Base-by-base conservation (phyloP, 140 eudicot species). In the Bidens hawaiensis region DNA sequence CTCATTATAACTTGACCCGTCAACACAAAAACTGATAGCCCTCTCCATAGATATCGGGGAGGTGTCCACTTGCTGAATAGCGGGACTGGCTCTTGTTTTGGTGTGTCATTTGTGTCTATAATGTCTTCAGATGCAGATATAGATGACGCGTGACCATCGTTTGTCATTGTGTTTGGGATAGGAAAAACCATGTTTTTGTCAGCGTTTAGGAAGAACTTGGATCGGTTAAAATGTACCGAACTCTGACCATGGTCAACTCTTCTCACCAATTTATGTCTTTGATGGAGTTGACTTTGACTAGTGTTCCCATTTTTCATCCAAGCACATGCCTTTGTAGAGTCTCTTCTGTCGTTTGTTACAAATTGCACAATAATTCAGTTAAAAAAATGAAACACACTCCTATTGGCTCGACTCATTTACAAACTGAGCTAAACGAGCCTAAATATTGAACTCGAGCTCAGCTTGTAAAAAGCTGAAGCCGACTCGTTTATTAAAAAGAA, bases 11-110 rank as follows among this genome's bases (percentile, higher is more conserved):
- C 99, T 27, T 93, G 96, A 1, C 99, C 99, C 5, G 99, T 79
- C 47, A 88, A 68, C n/a, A 93, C 73, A 53, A 93, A 74, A 16
- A 76, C 84, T 0, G 96, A 80, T 60, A 93, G 52, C 46, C 93
- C 96, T 74, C 96, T 72, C 99, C 96, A 88, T 42, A 93, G 69
- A 75, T 75, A 75, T 60, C 63, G 45, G 2, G 99, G 96, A 34
- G 99, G 99, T 62, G 96, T 69, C 99, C 99, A 93, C 54, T 73
- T 81, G 70, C 79, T 81, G 31, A 93, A 78, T 38, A 81, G 64
- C 12, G 80, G 62, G 23, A 62, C 72, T 13, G 72, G 40, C 60
- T 82, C 87, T 23, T 68, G 70, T 6, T 12, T 49, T 21, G 63
- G 60, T 8, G 60, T 17, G 7, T 54, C 65, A 12, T 52, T 79